Evolutionary conservation across 495 filamentous ascomycete genomes (phyloP), one percentile per base, ranked within the genome.

Genomic region (Peziza echinospora): DNA sequence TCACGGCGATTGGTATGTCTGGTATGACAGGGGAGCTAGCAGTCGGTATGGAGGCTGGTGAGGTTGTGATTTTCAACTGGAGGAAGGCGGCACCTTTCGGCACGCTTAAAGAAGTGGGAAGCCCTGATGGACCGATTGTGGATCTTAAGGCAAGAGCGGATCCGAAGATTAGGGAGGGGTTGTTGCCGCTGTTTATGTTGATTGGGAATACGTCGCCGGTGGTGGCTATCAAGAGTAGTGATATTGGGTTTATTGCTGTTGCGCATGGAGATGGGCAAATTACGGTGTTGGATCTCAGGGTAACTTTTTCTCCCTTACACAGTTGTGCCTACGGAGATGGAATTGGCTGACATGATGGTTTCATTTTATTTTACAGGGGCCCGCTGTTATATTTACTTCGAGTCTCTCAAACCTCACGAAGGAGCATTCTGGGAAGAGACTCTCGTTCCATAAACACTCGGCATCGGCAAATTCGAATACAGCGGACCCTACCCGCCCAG

Each of bases 41-140:
- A 24, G 80, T 82, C 28, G 89, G 89, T 13, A 75, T 86, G 24
- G 66, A 63, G 40, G 73, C 71, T 26, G 89, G 89, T 5, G 89
- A 96, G 62, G 69, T 93, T 9, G 71, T 85, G 0, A 64, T 96
- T 16, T 96, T 86, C 59, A 68, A 82, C 51, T 97, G 87, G 89
- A 81, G 75, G 25, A 70, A 64, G 24, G 94, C 93, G 56, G 57
- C 58, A 44, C 45, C 55, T 24, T 11, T 13, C 19, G 48, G 50
- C 34, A 6, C 26, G 10, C 24, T 28, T 11, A 19, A 34, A 21
- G 21, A 39, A 34, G n/a, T n/a, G n/a, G n/a, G n/a, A n/a, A n/a
- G n/a, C n/a, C n/a, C n/a, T n/a, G 30, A 41, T 10, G 45, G 26
- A 11, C 44, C 44, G 21, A 41, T 97, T 51, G 80, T 77, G 44